Evolutionary conservation across 495 filamentous ascomycete genomes (phyloP), one percentile per base, ranked within the genome.

Genomic region (Neurospora cerealis): DNA sequence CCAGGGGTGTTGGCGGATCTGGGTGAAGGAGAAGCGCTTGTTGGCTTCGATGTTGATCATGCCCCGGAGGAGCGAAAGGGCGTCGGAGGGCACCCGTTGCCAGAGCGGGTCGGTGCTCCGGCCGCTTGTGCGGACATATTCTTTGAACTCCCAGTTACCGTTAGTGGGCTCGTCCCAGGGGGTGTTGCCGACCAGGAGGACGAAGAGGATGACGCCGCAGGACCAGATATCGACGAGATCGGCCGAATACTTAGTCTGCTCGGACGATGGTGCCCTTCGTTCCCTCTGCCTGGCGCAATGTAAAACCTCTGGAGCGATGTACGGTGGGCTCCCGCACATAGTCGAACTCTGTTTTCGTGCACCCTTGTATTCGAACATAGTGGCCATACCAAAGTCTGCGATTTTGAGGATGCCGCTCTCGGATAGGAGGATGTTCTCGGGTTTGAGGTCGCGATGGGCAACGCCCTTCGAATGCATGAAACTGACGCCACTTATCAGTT

Each of bases 161-260:
- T 88, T 82, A 13, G 94, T 94, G 2, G 96, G 96, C 78, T 96
- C 92, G 77, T 98, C 96, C 96, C 96, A 99, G 0, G 96, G 96
- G 3, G 96, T 99, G 81, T 99, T 99, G 13, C 96, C 96, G 6
- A 95, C 94, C 21, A 99, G 82, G 5, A 99, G 85, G 48, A 98
- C 96, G 78, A 99, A 99, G 10, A 99, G 85, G 40, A 99, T 96
- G 44, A 99, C 93, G 19, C 95, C 96, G 76, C 93, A 97, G 42
- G 94, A 97, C 96, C 96, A 99, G 69, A 99, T 94, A 78, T 99
- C 96, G 39, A 93, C 92, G 70, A 93, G 83, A 77, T 98, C 91
- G 2, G 93, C 90, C 36, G 89, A 87, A 77, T 99, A 99, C 38
- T 93, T 94, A 0, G 79, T 71, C 21, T 86, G 87, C 74, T 88